Conservation (phyloP, 2,329 filamentous ascomycete species). For the Neoscytalidium dimidiatum region DNA sequence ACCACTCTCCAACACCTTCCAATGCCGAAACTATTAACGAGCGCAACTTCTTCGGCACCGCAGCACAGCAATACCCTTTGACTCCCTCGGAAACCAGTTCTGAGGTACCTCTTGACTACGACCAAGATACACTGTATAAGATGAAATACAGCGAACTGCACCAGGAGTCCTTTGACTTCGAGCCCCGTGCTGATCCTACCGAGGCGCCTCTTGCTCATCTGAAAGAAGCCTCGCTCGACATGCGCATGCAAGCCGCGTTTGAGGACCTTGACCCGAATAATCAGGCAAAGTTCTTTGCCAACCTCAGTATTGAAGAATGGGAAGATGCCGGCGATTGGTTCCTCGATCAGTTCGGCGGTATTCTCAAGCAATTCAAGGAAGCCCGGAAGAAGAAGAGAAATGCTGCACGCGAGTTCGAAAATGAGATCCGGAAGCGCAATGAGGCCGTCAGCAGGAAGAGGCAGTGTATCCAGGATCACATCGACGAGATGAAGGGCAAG, state of each 20-base stretch:
- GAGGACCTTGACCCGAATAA: slow-evolving; percentile 32
- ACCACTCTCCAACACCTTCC: not conserved
- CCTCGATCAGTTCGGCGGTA: slow-evolving; percentile 54
- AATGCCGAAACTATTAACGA: not conserved
- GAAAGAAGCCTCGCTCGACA: slow-evolving; percentile 21
- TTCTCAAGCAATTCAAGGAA: slow-evolving; percentile 54
- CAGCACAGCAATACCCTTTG: slow-evolving; percentile 22
- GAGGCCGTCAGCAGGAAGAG: slow-evolving; percentile 52
- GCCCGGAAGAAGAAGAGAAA: slow-evolving; percentile 56
- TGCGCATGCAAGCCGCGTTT: slow-evolving; percentile 23
- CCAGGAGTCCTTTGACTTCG: slow-evolving; percentile 51
- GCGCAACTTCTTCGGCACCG: not conserved
- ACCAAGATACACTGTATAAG: slow-evolving; percentile 43
- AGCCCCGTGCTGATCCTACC: slow-evolving; percentile 26
- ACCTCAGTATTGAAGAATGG: slow-evolving; percentile 57
- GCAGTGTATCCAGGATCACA: slow-evolving; percentile 49
- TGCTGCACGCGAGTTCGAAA: slow-evolving; percentile 56
- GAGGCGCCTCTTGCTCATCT: slow-evolving; percentile 5
- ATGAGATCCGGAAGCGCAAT: slow-evolving; percentile 57
- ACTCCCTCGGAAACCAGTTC: slow-evolving; percentile 7
- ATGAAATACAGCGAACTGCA: slow-evolving; percentile 53
- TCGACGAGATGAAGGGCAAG: slow-evolving; percentile 56
- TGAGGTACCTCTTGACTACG: slow-evolving; percentile 45
- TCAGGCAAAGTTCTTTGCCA: slow-evolving; percentile 54
- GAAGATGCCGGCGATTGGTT: slow-evolving; percentile 65